Base-by-base conservation (phyloP, 805 yeast species). In the Candida koratica region DNA sequence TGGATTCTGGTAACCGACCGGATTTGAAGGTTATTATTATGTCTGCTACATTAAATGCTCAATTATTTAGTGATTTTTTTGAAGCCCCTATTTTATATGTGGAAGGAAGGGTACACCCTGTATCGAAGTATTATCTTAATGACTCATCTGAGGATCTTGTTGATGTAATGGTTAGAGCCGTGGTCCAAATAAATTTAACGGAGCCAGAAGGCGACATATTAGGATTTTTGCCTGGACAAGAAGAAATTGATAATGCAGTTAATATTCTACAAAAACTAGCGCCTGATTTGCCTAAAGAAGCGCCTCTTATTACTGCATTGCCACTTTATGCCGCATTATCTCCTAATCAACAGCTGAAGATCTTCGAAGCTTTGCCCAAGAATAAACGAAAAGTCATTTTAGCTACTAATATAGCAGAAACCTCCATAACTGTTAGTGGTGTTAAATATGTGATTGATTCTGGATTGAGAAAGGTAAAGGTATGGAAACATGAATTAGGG, bases 331-430 rank as follows among this genome's bases (percentile, higher is more conserved):
- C 99, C 0, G 95, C 97, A 0, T 71, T 93, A 34, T 84, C 97
- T 1, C 94, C 96, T 11, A 67, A 69, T 3, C 82, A 81, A 44
- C 99, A 93, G 55, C 75, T 81, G 52, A 70, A 73, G 45, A 90
- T 88, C n/a, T 93, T 93, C 48, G 67, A 73, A 14, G 75, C 77
- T 15, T 60, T 83, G 1, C 73, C 79, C 20, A 61, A 71, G n/a
- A 70, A 80, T 49, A 76, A 76, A 51, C 73, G 98, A 46, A 93
- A 93, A 55, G 81, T 93, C 27, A 84, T 93, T 18, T 61, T 93
- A 39, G 87, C 97, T 6, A 93, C 99, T 1, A 93, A 93, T 55
- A 88, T 93, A 48, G 98, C 99, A 0, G 99, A 93, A 64, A 93
- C 99, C 0, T 93, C 98, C 19, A 80, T 93, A 42, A 93, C 99